Evolutionary conservation across 2,329 filamentous ascomycete genomes (phyloP), one percentile per base, ranked within the genome.

Genomic region (Diaporthe sp.): DNA sequence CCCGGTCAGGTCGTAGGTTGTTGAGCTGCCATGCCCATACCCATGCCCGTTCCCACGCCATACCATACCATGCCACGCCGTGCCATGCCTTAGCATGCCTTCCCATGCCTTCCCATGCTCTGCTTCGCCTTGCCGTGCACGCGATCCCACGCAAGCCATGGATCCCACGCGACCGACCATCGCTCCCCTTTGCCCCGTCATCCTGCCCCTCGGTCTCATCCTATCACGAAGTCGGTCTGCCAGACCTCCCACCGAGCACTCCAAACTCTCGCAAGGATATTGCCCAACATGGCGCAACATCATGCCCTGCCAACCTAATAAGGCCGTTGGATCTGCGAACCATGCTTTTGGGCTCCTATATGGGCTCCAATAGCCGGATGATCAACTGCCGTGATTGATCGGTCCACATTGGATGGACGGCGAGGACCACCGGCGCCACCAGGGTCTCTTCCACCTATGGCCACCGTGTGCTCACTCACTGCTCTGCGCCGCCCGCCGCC

Each of bases 351-450:
- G 37, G 28, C 46, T 42, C 46, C 31, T 39, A 57, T 51, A 46
- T 59, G 55, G 72, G 61, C 72, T 71, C 46, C 72, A 61, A 69
- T 31, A 44, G 74, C 74, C 74, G 74, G 74, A 74, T 74, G 65
- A 76, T 76, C 65, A 65, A 65, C 65, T 74, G 75, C 72, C 75
- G 75, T 72, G 72, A 74, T 69, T 75, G 70, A 75, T 75, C 67
- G 72, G 62, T 62, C 62, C 46, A 71, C 51, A 53, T 69, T 69
- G 65, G 65, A 69, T 68, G 69, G 57, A 49, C 74, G 57, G 55
- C 51, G 25, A 34, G 28, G 3, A 53, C 31, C 49, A 55, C 34
- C 61, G 46, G 46, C 58, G 46, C 46, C 46, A 44, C 46, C 55
- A 55, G 70, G 10, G 25, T 65, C 34, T 49, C n/a, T 34, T 53